Conservation (phyloP, 805 yeast species). For the Soucietia sequanensis region DNA sequence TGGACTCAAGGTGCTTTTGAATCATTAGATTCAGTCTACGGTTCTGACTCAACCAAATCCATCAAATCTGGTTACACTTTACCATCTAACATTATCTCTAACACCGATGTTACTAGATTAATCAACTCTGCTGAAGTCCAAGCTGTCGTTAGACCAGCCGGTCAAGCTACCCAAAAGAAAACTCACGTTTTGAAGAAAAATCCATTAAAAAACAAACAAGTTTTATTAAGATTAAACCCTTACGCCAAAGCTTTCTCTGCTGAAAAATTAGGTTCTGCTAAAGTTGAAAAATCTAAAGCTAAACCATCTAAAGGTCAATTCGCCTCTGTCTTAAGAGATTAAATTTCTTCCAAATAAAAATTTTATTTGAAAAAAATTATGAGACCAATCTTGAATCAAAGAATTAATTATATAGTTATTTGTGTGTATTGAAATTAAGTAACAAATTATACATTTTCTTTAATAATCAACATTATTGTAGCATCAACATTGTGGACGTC, state of each 20-base stretch:
- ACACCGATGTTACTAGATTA: slow-evolving; percentile 94
- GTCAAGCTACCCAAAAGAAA: slow-evolving; percentile 91
- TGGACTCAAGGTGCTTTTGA: slow-evolving; percentile 99
- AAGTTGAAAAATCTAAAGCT: slow-evolving; percentile 62
- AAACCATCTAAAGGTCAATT: slow-evolving; percentile 73
- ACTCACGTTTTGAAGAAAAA: slow-evolving; percentile 96
- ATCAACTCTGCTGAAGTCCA: slow-evolving; percentile 99
- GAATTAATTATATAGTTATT: slow-evolving; percentile 1
- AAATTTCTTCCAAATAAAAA: slow-evolving; percentile 13
- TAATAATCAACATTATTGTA: too few species aligned
- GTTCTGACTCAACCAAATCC: slow-evolving; percentile 82
- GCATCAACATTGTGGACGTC: too few species aligned
- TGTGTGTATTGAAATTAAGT: too few species aligned
- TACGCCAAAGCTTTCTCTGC: slow-evolving; percentile 97
- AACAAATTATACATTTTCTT: too few species aligned
- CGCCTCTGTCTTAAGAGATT: slow-evolving; percentile 60
- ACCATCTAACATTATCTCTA: slow-evolving; percentile 92
- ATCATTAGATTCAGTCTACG: slow-evolving; percentile 95
- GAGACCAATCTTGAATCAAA: not conserved
- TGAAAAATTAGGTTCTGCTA: slow-evolving; percentile 83
- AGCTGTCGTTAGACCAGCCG: slow-evolving; percentile 95
- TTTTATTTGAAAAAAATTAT: not conserved
- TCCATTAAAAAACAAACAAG: slow-evolving; percentile 96
- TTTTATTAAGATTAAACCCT: slow-evolving; percentile 97
- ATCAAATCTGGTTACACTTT: slow-evolving; percentile 86